Evolutionary conservation across 2,329 filamentous ascomycete genomes (phyloP).

Genomic region (Aspergillus fischeri): DNA sequence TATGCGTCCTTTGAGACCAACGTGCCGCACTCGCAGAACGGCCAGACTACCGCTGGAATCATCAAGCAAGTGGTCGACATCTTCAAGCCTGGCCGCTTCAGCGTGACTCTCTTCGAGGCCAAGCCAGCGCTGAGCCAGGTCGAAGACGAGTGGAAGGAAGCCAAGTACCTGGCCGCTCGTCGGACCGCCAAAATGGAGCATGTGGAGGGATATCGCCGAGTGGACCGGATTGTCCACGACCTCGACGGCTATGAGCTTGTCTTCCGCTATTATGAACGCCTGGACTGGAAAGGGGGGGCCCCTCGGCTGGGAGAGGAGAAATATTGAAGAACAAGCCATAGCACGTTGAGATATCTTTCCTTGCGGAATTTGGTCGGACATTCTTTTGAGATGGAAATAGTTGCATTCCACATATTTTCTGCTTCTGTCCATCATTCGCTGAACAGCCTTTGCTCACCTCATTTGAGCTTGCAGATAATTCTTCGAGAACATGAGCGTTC

Average conservation of each 20-base stretch:
- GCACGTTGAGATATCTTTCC: not conserved
- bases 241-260: slow-evolving; percentile 96
- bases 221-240: slow-evolving; percentile 95
- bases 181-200: slow-evolving; percentile 61
- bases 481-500: not conserved
- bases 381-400: not conserved
- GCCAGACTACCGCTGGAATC: slow-evolving; percentile 82
- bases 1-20: slow-evolving; percentile 99
- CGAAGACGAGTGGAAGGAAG: slow-evolving; percentile 26
- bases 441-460: not conserved
- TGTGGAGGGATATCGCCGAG: slow-evolving; percentile 78
- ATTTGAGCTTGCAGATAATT: not conserved
- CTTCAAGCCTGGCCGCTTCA: slow-evolving; percentile 97
- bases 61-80: slow-evolving; percentile 92
- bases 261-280: slow-evolving; percentile 91
- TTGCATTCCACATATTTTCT: not conserved
- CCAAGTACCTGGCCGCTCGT: slow-evolving; percentile 41
- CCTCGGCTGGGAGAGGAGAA: slow-evolving; percentile 56
- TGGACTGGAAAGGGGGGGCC: slow-evolving; percentile 69
- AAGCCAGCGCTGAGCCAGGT: slow-evolving; percentile 54
- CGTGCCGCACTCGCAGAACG: slow-evolving; percentile 82
- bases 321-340: slow-evolving; percentile 12
- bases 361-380: not conserved
- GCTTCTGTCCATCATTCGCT: not conserved
- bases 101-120: slow-evolving; percentile 91